Evolutionary conservation across 148 eudicot species (phyloP), one percentile per base, ranked within the genome.

Genomic region (Dianthus caryophyllus): DNA sequence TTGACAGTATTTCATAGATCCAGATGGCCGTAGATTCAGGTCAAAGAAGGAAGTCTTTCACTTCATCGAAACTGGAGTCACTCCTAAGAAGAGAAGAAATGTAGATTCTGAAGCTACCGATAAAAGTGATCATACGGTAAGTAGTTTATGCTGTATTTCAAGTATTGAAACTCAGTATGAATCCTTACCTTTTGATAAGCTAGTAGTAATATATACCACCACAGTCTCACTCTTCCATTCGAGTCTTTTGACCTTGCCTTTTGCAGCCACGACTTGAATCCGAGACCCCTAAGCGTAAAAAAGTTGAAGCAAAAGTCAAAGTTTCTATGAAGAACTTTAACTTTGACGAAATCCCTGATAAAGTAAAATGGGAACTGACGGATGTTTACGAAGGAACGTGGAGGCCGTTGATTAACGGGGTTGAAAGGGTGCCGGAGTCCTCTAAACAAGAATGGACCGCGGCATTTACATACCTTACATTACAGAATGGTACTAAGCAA

Each of bases 1-100:
- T 16, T 80, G 50, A 73, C 90, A 88, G 96, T 86, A 86, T 67
- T 88, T 84, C 44, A 2, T 80, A 27, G 81, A 79, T 13, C 84
- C 83, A 10, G 57, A 12, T 21, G 65, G 72, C 9, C 70, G 47
- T 21, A 71, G 76, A 31, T 84, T 82, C 81, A 75, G 96, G 24
- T 88, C 91, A 11, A 88, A 82, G 71, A 78, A 67, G 9, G 96
- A 88, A 58, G 96, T 88, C 79, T 50, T 76, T 1, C 15, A 51
- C 31, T 84, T 50, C 67, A 62, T 87, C 2, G 76, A 85, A 75
- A 85, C 86, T 0, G 94, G 89, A 20, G 58, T 24, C 25, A 51
- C 57, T 43, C 75, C 56, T 1, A 75, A 51, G 75, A 75, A 61
- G 53, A 74, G 64, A 47, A 84, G 56, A 65, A 71, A 59, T 33